Conservation (phyloP, 768 basidiomycete genomes). For the Leucogyrophana mollusca region DNA sequence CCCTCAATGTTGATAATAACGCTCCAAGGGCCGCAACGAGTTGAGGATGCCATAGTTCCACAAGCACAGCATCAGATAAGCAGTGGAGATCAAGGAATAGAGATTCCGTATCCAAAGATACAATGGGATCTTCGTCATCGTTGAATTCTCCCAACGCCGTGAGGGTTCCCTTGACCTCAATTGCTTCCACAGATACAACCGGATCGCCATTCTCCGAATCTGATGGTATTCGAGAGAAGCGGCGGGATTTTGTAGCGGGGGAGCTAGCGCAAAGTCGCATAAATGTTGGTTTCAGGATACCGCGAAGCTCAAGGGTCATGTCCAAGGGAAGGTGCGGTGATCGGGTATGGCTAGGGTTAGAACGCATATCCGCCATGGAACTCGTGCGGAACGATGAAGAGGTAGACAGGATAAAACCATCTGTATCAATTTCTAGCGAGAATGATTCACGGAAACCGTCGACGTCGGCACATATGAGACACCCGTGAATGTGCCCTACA, state of each 20-base stretch:
- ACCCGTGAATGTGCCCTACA: slow-evolving; percentile 48
- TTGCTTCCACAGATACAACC: slow-evolving; percentile 54
- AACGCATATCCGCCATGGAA: slow-evolving; percentile 12
- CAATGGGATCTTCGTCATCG: slow-evolving; percentile 41
- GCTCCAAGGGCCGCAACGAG: slow-evolving; percentile 54
- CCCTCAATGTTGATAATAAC: slow-evolving; percentile 40
- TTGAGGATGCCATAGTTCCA: slow-evolving; percentile 67
- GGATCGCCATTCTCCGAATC: slow-evolving; percentile 42
- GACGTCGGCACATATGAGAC: slow-evolving; percentile 47
- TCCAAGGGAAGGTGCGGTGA: slow-evolving; percentile 43
- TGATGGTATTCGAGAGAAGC: slow-evolving; percentile 29
- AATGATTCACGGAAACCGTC: slow-evolving; percentile 40
- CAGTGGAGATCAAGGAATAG: slow-evolving; percentile 44
- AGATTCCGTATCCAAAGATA: slow-evolving; percentile 43
- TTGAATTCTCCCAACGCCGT: slow-evolving; percentile 49
- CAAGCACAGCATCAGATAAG: slow-evolving; percentile 54
- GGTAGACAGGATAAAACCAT: slow-evolving; percentile 46
- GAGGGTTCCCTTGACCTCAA: slow-evolving; percentile 47
- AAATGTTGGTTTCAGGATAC: slow-evolving; percentile 51
- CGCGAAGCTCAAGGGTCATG: slow-evolving; percentile 40
- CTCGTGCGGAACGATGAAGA: slow-evolving; percentile 41
- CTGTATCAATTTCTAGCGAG: slow-evolving; percentile 55
- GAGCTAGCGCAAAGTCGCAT: slow-evolving; percentile 46
- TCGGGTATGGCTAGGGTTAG: slow-evolving; percentile 12
- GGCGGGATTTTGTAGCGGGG: slow-evolving; percentile 20